Base-by-base conservation (phyloP, 78 protist species). In the Mastigamoeba balamuthi region DNA sequence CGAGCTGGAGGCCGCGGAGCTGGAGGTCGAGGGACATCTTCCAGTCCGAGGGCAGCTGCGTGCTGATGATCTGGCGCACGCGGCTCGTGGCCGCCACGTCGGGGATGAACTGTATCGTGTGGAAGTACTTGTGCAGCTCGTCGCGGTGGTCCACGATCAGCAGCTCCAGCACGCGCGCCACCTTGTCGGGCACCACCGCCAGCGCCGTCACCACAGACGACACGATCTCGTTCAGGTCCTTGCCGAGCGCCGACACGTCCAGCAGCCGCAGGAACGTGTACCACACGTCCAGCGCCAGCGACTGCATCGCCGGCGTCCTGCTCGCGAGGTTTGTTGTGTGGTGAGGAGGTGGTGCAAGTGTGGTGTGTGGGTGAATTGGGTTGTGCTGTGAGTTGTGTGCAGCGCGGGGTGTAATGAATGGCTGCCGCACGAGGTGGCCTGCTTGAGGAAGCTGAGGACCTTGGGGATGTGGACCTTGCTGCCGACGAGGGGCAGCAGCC, bases 81-180 rank as follows among this genome's bases (percentile, higher is more conserved):
- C n/a, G n/a, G n/a, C n/a, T n/a, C 58, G 17, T 48, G 58, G 58
- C n/a, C n/a, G n/a, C n/a, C n/a, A 69, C 80, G 8, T 40, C 37
- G 0, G 80, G 86, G n/a, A 81, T 1, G 66, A 82, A 82, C 7
- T 72, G 80, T 4, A 82, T 75, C 0, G 81, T 63, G 17, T 82
- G 35, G 41, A 75, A 82, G 41, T 38, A 82, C 1, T 71, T 33
- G 2, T 35, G 30, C 0, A 82, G 48, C 1, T 4, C 10, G 0
- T 41, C 43, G 9, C 42, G 27, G 29, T 82, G 58, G 8, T 64
- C 29, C 28, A 75, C 25, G 10, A 82, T 40, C 3, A 82, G 79
- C 66, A 73, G 72, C 29, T 82, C 75, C 29, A 82, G 63, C 3
- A 82, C 74, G 3, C 29, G 6, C 10, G 40, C 4, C 6, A 70